phyloP scores from a whole-genome alignment of 805 yeast genomes.

The Metschnikowia arizonensis region DNA sequence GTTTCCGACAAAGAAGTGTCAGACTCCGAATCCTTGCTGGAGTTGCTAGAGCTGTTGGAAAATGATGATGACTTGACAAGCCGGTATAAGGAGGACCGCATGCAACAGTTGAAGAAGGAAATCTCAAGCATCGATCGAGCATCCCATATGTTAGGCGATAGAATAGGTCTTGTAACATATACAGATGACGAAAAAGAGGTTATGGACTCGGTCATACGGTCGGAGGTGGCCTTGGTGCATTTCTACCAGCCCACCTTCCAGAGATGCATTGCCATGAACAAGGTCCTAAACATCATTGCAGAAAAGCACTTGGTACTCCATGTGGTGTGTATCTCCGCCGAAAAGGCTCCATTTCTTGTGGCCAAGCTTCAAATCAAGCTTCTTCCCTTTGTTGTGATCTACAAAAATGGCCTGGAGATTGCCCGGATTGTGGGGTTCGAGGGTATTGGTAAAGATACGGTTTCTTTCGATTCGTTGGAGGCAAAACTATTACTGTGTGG shows the following conservation, averaged over 20 bases:
- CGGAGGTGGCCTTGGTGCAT: slow-evolving; percentile 44
- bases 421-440: slow-evolving; percentile 68
- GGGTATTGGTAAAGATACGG: slow-evolving; percentile 46
- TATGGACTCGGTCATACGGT: slow-evolving; percentile 46
- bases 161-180: slow-evolving; percentile 28
- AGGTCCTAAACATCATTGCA: slow-evolving; percentile 43
- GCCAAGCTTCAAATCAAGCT: slow-evolving; percentile 59
- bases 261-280: slow-evolving; percentile 59
- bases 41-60: slow-evolving; percentile 40
- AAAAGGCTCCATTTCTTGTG: slow-evolving; percentile 68
- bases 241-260: slow-evolving; percentile 59
- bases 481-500: slow-evolving; percentile 18
- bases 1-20: slow-evolving; percentile 36
- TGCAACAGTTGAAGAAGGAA: slow-evolving; percentile 51
- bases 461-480: slow-evolving; percentile 49
- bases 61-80: slow-evolving; percentile 36
- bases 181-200: slow-evolving; percentile 52
- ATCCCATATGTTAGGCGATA: slow-evolving; percentile 27
- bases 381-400: slow-evolving; percentile 66
- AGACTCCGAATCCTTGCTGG: slow-evolving; percentile 36
- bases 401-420: slow-evolving; percentile 54
- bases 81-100: slow-evolving; percentile 58
- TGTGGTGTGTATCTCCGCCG: slow-evolving; percentile 55
- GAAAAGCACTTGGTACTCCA: slow-evolving; percentile 53
- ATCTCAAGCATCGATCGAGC: slow-evolving; percentile 31